phyloP scores from a whole-genome alignment of 371 early-diverging fungal genomes.

The Mucor saturninus region DNA sequence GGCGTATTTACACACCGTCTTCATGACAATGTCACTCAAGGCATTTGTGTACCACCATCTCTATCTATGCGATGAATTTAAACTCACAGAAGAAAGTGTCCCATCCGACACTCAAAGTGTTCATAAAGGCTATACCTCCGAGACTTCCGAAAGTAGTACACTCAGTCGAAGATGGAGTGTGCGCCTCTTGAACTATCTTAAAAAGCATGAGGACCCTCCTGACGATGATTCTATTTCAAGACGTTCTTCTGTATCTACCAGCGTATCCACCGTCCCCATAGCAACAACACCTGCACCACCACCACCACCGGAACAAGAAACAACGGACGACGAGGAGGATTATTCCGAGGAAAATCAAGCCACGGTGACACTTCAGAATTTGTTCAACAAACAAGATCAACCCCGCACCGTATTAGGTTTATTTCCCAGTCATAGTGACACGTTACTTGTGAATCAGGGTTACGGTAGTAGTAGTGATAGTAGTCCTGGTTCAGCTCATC shows the following conservation, averaged over 20 bases:
- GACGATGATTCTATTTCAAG: not conserved
- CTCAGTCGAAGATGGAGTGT: slow-evolving; percentile 45
- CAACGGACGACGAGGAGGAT: slow-evolving; percentile 4
- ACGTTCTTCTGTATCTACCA: not conserved
- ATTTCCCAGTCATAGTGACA: slow-evolving; percentile 1
- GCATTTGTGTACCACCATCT: slow-evolving; percentile 48
- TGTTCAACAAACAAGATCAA: slow-evolving; percentile 1
- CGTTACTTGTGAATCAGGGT: not conserved
- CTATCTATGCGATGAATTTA: slow-evolving; percentile 26
- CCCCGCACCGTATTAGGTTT: slow-evolving; percentile 11
- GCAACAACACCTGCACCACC: not conserved
- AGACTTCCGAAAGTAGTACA: slow-evolving; percentile 24
- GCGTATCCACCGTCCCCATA: not conserved
- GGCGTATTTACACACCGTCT: slow-evolving; percentile 45
- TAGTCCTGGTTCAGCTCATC: not conserved
- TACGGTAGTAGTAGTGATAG: slow-evolving; percentile 11
- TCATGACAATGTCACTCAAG: slow-evolving; percentile 46
- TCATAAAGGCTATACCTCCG: slow-evolving; percentile 26
- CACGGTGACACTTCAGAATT: slow-evolving; percentile 30
- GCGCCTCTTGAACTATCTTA: slow-evolving; percentile 46
- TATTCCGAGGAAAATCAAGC: slow-evolving; percentile 41
- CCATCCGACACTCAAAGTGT: not conserved
- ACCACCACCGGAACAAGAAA: not conserved
- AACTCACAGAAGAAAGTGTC: slow-evolving; percentile 4
- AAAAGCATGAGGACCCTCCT: slow-evolving; percentile 39